These are phyloP conservation scores for Leccinum pellstonianum DNA, from an alignment of 768 basidiomycete species.

Conservation along the genomic window DNA sequence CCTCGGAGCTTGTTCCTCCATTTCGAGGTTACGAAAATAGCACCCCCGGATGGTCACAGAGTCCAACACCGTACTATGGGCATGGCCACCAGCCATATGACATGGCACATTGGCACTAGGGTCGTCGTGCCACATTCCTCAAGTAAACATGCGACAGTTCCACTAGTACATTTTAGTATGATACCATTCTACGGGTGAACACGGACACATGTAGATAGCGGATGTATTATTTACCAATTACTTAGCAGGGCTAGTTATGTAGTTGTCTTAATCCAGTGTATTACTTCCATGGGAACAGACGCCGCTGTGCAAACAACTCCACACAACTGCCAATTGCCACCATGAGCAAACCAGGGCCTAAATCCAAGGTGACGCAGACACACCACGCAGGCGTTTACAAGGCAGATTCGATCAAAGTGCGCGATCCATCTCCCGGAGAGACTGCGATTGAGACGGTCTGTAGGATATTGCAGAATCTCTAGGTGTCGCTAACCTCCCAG, in stretches of 20 bases:
- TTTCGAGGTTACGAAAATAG: constrained; percentile 4
- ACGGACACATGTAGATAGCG: neutral
- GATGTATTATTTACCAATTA: neutral
- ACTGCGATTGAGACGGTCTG: constrained; percentile 12
- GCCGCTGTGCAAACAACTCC: neutral
- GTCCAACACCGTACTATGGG: neutral
- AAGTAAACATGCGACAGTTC: neutral
- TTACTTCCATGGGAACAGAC: too few relatives aligned
- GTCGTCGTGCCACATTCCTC: constrained; percentile 1
- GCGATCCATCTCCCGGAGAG: constrained; percentile 18
- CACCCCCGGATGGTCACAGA: constrained; percentile 9
- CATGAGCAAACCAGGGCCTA: constrained; percentile 46
- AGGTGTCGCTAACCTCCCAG: constrained; percentile 70
- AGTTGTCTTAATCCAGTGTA: neutral
- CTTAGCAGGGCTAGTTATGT: neutral
- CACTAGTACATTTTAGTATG: constrained; percentile 9
- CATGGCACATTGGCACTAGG: neutral
- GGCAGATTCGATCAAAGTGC: constrained; percentile 60
- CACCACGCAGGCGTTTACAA: constrained; percentile 64
- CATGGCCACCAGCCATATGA: constrained; percentile 9
- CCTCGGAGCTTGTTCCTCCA: constrained; percentile 2
- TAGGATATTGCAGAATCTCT: constrained; percentile 92
- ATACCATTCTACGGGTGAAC: neutral
- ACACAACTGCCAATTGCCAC: neutral
- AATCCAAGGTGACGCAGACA: constrained; percentile 44